Evolutionary conservation across 1,284 basidiomycete species (phyloP), one percentile per base, ranked within the genome.

Genomic region (Ceratobasidium papillatum): DNA sequence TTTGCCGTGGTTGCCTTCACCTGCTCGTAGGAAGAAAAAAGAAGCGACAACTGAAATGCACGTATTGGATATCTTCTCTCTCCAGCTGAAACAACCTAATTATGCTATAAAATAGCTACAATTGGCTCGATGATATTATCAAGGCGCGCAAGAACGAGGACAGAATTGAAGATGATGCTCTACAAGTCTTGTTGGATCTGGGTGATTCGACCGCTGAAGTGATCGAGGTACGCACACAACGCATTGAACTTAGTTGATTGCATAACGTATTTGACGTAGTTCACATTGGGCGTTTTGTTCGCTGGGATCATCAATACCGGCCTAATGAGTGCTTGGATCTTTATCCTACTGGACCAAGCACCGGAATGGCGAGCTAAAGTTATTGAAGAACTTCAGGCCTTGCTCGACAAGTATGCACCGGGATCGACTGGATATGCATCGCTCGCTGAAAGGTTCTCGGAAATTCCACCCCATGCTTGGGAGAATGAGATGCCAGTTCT

Each of bases 401-500:
- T 68, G 49, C 65, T 68, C 25, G 36, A 68, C 7, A 69, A 41
- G 22, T 69, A 69, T 19, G 65, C 65, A 1, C 65, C 65, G 14
- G 19, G 2, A 1, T 38, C 65, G 7, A 36, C 36, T 19, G 25
- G 27, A 8, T 45, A 54, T 17, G 32, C n/a, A 14, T 22, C 51
- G 11, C 11, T 43, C 2, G 65, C n/a, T 17, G 65, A 69, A 34
- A 49, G 65, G 7, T 43, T 54, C 36, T 69, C 65, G n/a, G 52
- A 43, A 11, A 56, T 56, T 34, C 51, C 65, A 11, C 51, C 51
- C 2, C 34, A 69, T 19, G 65, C 34, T 1, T 69, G 65, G 65
- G 65, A 69, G 30, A 58, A 58, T 14, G 65, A 69, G 25, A 69
- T 69, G 65, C 65, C 65, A 3, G 38, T 69, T 43, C 38, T 69